phyloP scores from a whole-genome alignment of 176 grass and related monocot species.

The Ananas comosus region DNA sequence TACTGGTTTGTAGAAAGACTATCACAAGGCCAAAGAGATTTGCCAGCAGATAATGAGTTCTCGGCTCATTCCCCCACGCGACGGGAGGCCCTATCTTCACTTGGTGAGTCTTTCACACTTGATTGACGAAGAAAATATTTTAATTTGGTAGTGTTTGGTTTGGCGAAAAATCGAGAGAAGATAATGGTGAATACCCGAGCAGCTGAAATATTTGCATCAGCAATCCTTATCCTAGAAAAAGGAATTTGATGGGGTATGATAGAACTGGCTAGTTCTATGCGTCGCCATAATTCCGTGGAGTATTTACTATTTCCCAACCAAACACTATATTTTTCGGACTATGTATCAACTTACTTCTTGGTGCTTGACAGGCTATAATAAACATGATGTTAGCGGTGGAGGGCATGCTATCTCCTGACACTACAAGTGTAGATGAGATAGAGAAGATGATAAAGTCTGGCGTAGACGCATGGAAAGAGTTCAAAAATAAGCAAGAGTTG shows the following conservation, averaged over 20 bases:
- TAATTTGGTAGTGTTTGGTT: too few relatives aligned
- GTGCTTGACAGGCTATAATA: conserved; percentile 38
- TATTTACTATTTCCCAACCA: background rate
- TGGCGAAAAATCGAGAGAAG: too few relatives aligned
- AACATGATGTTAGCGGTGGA: conserved; percentile 63
- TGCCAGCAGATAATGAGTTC: conserved; percentile 28
- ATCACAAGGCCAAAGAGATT: conserved; percentile 37
- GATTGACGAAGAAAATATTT: background rate
- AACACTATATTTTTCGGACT: background rate
- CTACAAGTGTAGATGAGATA: conserved; percentile 24
- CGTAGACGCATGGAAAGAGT: conserved; percentile 36
- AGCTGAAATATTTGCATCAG: too few relatives aligned
- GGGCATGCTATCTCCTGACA: conserved; percentile 27
- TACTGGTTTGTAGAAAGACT: conserved; percentile 31
- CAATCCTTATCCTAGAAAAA: too few relatives aligned
- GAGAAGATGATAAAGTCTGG: conserved; percentile 27
- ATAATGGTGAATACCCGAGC: too few relatives aligned
- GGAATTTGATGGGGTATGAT: too few relatives aligned
- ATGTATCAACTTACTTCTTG: background rate
- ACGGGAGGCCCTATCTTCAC: conserved; percentile 42
- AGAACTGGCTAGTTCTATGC: too few relatives aligned
- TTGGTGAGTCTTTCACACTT: conserved; percentile 21
- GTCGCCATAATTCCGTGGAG: too few relatives aligned
- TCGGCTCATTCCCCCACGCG: conserved; percentile 1
- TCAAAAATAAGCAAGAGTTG: conserved; percentile 27